Base-by-base conservation (phyloP, 148 eudicot species). In the Silene uniflora region DNA sequence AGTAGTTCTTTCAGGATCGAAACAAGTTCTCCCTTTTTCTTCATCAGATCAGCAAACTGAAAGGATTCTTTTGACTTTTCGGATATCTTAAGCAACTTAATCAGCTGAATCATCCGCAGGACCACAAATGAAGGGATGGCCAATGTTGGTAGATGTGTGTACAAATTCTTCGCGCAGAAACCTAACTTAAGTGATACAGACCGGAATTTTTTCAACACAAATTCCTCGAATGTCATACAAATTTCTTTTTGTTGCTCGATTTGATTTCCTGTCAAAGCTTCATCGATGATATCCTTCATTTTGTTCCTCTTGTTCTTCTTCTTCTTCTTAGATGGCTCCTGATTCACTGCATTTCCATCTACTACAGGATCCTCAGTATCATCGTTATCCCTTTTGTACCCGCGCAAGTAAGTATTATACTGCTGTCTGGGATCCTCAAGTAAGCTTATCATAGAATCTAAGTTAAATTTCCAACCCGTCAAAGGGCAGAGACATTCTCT, bases 131-230 rank as follows among this genome's bases (percentile, higher is more conserved):
- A 6, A 4, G 87, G 63, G 44, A 88, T 47, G 7, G 27, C 27
- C 13, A 80, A 81, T 5, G 90, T 89, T 1, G 96, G 98, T 67
- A 90, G 55, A 61, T 92, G 93, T 5, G 90, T 88, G 66, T 68
- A 86, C 54, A 90, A 71, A 78, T 73, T 85, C 39, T 54, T 60
- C 8, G 74, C 59, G 49, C 80, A 79, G 68, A 49, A 71, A 23
- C 27, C 44, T 55, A 92, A 67, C 68, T 3, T 16, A 17, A 66
- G 65, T 62, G 76, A 80, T 8, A 88, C 13, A 3, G 32, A 13
- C 54, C 42, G 44, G 46, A 85, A 86, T 22, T 54, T 79, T 19
- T 11, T 73, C 18, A 7, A 29, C 18, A 83, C 44, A 69, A 85
- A 89, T 29, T 78, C 80, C 19, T 70, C 64, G 44, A 66, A 81